A percentile compares a stretch with the other conserved stretches of the same genome.
phyloP scores from a whole-genome alignment of 805 yeast species.

The Sugiyamaella mastotermitis region DNA sequence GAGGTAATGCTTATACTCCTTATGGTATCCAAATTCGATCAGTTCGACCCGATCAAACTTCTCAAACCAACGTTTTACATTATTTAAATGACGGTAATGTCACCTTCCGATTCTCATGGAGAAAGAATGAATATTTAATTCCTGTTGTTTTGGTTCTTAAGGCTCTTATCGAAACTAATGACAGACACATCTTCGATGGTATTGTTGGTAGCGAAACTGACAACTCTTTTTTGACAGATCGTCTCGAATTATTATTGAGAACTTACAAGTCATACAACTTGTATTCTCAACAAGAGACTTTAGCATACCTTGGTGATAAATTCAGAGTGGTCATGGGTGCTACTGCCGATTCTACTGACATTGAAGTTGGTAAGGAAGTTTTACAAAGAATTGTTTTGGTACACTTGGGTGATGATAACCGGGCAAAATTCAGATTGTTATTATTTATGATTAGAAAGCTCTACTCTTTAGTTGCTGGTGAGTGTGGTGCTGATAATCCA shows the following conservation, averaged over 20 bases:
- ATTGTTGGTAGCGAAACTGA: constrained; percentile 82
- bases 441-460: constrained; percentile 93
- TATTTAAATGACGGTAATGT: constrained; percentile 94
- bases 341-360: constrained; percentile 79
- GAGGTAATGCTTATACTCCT: constrained; percentile 85
- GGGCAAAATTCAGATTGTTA: constrained; percentile 80
- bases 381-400: constrained; percentile 80
- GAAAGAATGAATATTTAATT: constrained; percentile 88
- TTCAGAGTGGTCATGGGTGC: constrained; percentile 91
- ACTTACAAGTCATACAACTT: constrained; percentile 78
- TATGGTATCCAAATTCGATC: constrained; percentile 92
- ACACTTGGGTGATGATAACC: constrained; percentile 55
- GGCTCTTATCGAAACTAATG: constrained; percentile 85
- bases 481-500: constrained; percentile 95
- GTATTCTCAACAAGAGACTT: constrained; percentile 77
- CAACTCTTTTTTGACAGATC: constrained; percentile 94
- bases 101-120: constrained; percentile 95
- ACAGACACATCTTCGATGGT: constrained; percentile 93
- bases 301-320: constrained; percentile 92
- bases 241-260: constrained; percentile 87
- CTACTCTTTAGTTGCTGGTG: constrained; percentile 92
- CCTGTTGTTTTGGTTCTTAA: constrained; percentile 91
- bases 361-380: constrained; percentile 85
- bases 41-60: constrained; percentile 94
- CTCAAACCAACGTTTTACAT: constrained; percentile 96